Evolutionary conservation across 371 early-diverging fungal genomes (phyloP).

Genomic region (Rhizomucor pusillus): DNA sequence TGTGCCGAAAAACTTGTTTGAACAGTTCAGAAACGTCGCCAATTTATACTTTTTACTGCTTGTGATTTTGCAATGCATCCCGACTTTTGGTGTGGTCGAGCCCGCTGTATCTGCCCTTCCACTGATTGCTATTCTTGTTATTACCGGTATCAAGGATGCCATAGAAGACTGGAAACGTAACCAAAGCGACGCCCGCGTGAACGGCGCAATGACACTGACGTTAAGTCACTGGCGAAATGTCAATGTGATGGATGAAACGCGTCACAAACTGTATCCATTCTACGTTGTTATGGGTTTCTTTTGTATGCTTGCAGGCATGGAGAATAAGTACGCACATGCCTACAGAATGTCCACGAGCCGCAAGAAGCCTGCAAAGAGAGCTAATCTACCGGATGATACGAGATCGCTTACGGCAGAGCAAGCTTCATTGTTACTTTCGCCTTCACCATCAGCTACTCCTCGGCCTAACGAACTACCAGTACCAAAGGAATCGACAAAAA

Average conservation of each 20-base stretch:
- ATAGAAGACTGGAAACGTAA: constrained; percentile 83
- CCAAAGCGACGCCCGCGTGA: constrained; percentile 68
- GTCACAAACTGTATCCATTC: constrained; percentile 41
- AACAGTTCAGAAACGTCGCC: constrained; percentile 84
- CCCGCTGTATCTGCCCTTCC: constrained; percentile 84
- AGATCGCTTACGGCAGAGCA: neutral
- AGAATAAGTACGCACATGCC: constrained; percentile 24
- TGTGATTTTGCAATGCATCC: constrained; percentile 72
- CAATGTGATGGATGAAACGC: constrained; percentile 31
- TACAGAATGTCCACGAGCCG: constrained; percentile 27
- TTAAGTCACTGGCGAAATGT: constrained; percentile 59
- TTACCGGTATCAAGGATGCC: constrained; percentile 87
- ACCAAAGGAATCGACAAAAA: neutral
- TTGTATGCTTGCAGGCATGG: constrained; percentile 22
- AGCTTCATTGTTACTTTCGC: neutral
- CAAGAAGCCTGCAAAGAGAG: constrained; percentile 18
- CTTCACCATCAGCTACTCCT: neutral
- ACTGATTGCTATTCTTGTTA: constrained; percentile 71
- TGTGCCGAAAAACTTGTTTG: constrained; percentile 83
- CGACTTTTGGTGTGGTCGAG: constrained; percentile 74
- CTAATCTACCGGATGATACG: too few relatives aligned
- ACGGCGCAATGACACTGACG: constrained; percentile 57
- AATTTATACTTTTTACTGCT: constrained; percentile 94
- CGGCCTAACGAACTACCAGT: constrained; percentile 1
- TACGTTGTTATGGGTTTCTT: constrained; percentile 28